These are phyloP conservation scores for Tetrapyrgos nigripes DNA, from an alignment of 1,284 basidiomycete species.

Conservation along the genomic window DNA sequence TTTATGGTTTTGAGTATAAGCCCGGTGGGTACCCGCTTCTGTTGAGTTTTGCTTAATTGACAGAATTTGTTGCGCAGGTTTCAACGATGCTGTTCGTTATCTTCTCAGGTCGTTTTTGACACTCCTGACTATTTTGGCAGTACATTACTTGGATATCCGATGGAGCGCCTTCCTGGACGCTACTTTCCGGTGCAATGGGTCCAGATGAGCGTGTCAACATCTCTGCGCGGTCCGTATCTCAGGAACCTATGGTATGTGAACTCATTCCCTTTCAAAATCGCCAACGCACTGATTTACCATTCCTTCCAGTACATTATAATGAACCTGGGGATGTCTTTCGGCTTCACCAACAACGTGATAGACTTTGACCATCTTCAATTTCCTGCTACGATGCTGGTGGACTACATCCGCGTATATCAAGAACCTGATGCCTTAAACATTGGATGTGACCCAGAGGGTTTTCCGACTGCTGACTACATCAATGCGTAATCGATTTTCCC, in stretches of 20 bases:
- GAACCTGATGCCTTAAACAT: conserved; percentile 21
- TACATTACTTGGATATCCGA: conserved; percentile 69
- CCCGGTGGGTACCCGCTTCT: conserved; percentile 15
- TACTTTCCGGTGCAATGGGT: conserved; percentile 61
- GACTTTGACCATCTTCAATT: conserved; percentile 19
- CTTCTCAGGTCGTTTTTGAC: not conserved
- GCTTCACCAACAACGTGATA: conserved; percentile 57
- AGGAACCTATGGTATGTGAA: conserved; percentile 64
- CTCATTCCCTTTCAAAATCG: not conserved
- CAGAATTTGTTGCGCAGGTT: conserved; percentile 19
- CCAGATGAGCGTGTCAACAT: conserved; percentile 59
- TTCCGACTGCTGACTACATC: conserved; percentile 52
- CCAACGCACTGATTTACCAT: not conserved
- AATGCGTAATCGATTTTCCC: conserved; percentile 41
- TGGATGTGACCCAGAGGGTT: conserved; percentile 20
- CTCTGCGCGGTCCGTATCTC: conserved; percentile 61
- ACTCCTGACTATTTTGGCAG: conserved; percentile 14
- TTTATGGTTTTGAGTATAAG: conserved; percentile 65
- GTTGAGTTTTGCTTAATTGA: not conserved
- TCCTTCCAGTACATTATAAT: conserved; percentile 48
- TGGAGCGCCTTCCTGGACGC: conserved; percentile 60
- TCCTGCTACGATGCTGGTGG: conserved; percentile 18
- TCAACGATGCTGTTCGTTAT: conserved; percentile 38
- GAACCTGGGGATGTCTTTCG: conserved; percentile 66
- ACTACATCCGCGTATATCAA: conserved; percentile 27